Evolutionary conservation across 2,329 filamentous ascomycete species (phyloP).

Genomic region (Colletotrichum sp.): DNA sequence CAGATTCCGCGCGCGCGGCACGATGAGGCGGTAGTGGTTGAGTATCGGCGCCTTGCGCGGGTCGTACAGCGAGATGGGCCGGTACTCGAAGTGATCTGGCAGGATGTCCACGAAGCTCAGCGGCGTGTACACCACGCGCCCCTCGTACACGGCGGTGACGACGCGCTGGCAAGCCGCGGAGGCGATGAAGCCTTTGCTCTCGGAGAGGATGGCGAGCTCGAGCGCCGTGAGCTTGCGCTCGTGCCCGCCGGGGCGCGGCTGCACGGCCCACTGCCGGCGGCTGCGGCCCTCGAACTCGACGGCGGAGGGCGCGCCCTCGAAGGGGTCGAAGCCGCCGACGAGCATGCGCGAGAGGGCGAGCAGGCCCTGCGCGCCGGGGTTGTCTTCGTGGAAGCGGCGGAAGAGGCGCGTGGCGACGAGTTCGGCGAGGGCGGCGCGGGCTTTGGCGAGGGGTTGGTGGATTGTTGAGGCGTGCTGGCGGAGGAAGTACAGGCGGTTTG

Average conservation of each 20-base stretch:
- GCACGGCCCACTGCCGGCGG: constrained; percentile 39
- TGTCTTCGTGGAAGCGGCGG: constrained; percentile 71
- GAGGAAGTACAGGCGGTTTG: constrained; percentile 73
- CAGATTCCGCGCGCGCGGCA: constrained; percentile 70
- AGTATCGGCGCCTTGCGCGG: constrained; percentile 68
- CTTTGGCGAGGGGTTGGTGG: constrained; percentile 73
- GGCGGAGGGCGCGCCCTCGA: constrained; percentile 69
- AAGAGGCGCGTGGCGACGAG: constrained; percentile 70
- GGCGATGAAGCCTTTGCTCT: constrained; percentile 71
- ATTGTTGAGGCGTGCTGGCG: constrained; percentile 69
- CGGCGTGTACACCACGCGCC: constrained; percentile 73
- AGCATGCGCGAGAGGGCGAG: constrained; percentile 71
- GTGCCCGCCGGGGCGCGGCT: constrained; percentile 39
- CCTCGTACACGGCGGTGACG: constrained; percentile 73
- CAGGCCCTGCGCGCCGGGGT: constrained; percentile 66
- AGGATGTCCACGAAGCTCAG: constrained; percentile 75
- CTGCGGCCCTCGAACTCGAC: constrained; percentile 42
- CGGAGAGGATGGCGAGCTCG: constrained; percentile 74
- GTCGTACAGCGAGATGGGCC: constrained; percentile 73
- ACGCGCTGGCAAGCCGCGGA: constrained; percentile 72
- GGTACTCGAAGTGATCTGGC: constrained; percentile 75
- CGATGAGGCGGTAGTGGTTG: constrained; percentile 75
- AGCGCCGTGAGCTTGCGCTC: constrained; percentile 69
- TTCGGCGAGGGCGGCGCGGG: constrained; percentile 72
- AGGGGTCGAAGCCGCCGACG: constrained; percentile 74